Evolutionary conservation across 805 yeast species (phyloP), one percentile per base, ranked within the genome.

Genomic region (Barnettozyma pratensis): DNA sequence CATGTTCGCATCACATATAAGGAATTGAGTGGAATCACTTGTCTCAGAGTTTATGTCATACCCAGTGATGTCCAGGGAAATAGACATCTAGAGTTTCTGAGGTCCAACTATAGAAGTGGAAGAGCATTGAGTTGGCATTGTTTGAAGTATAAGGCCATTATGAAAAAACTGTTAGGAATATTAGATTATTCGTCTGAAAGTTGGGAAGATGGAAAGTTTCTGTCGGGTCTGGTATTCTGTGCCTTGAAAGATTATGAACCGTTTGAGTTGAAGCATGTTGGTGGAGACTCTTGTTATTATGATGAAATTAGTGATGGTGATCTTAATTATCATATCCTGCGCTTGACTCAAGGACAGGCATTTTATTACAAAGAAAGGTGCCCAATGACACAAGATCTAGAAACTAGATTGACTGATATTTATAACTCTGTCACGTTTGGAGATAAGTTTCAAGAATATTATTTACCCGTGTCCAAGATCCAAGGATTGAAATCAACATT

Each of bases 401-500:
- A 57, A 39, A 9, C 37, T 7, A 48, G 54, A 14, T 39, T 50
- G n/a, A 37, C 53, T n/a, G 40, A 41, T 47, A 45, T 56, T 41
- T 51, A 52, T 57, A 46, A 49, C 41, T 48, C 47, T 34, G 27
- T 58, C 2, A 30, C 30, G 7, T 50, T 60, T 39, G 25, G 35
- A 6, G 52, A 55, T 7, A 41, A 45, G 3, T n/a, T 45, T 1
- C 31, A 37, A 32, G 58, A 53, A 28, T 50, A 34, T 41, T 48
- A 49, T 14, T 25, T 14, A 8, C 51, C 50, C 25, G 55, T 51
- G 7, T 44, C 46, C 7, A 63, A 62, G 8, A 61, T 74, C 8
- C 58, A 62, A 1, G 88, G 87, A 0, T 66, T 84, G 44, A 70
- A 65, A 40, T 73, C 85, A 19, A 49, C 54, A 0, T 64, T 84